Percentiles rank a stretch among this genome's conserved stretches.
phyloP scores from a whole-genome alignment of 768 basidiomycete species.

The Amanita thiersii region DNA sequence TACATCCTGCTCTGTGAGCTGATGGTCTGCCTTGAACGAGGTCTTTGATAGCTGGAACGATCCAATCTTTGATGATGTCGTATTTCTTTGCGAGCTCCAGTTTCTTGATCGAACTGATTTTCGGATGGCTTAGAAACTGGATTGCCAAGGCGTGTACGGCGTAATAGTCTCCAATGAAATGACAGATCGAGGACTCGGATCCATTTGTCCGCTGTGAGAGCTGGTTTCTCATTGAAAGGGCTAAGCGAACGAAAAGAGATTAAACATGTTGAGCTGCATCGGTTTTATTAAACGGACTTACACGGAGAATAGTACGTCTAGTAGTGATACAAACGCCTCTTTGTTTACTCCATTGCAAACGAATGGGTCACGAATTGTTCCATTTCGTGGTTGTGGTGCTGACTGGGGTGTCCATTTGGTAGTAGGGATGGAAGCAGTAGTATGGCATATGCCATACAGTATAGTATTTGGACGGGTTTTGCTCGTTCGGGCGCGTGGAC shows the following conservation, averaged over 20 bases:
- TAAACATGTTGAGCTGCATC: too few species aligned
- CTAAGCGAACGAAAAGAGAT: too few species aligned
- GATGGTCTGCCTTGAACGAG: slow-evolving; percentile 16
- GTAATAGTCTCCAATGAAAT: slow-evolving; percentile 14
- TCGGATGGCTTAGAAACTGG: slow-evolving; percentile 11
- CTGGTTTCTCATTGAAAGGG: background rate
- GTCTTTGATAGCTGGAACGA: slow-evolving; percentile 19
- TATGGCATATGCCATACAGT: too few species aligned
- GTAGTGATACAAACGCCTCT: background rate
- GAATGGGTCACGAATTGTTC: background rate
- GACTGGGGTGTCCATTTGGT: too few species aligned
- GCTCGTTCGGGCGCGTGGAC: too few species aligned
- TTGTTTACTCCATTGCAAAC: background rate
- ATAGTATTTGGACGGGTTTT: too few species aligned
- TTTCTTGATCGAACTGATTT: slow-evolving; percentile 17
- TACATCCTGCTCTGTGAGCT: slow-evolving; percentile 19
- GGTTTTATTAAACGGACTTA: too few species aligned
- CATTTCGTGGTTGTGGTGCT: too few species aligned
- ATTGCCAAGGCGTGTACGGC: slow-evolving; percentile 18
- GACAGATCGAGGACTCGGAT: slow-evolving; percentile 9
- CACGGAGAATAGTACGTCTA: too few species aligned
- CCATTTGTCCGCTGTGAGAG: slow-evolving; percentile 10
- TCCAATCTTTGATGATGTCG: slow-evolving; percentile 25
- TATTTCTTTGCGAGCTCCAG: slow-evolving; percentile 21
- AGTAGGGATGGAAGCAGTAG: too few species aligned